These are phyloP conservation scores for Xylaria venustula DNA, from an alignment of 495 filamentous ascomycete genomes.

Conservation along the genomic window DNA sequence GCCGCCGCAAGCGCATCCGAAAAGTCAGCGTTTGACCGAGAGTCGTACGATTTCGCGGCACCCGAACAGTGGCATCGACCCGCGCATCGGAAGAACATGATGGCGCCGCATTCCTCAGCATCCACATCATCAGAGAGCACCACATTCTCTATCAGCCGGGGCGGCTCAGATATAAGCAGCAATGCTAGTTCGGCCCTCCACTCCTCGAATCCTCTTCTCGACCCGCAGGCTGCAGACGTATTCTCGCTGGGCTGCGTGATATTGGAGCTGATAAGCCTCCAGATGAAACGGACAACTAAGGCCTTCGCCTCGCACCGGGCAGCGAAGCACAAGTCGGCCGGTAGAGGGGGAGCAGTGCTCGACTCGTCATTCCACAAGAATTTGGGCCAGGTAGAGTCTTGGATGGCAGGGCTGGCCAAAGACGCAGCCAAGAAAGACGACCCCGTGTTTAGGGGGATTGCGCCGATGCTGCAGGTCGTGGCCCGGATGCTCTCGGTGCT, in stretches of 20 bases:
- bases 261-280: constrained; percentile 65
- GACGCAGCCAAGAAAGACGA: constrained; percentile 68
- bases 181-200: constrained; percentile 29
- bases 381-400: constrained; percentile 69
- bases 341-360: constrained; percentile 65
- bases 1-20: constrained; percentile 39
- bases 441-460: constrained; percentile 43
- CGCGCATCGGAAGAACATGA: constrained; percentile 31
- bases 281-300: constrained; percentile 68
- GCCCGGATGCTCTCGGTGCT: constrained; percentile 44
- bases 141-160: constrained; percentile 37
- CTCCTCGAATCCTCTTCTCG: constrained; percentile 36
- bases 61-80: constrained; percentile 72
- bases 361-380: constrained; percentile 87
- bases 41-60: constrained; percentile 83
- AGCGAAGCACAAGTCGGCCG: constrained; percentile 61
- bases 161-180: constrained; percentile 23
- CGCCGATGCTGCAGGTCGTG: constrained; percentile 46
- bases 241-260: constrained; percentile 75
- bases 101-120: constrained; percentile 25
- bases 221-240: constrained; percentile 62
- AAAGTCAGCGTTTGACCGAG: constrained; percentile 60
- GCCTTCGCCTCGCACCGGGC: constrained; percentile 73
- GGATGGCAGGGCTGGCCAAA: constrained; percentile 69
- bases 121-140: constrained; percentile 34